Evolutionary conservation across 345 rosid genomes (phyloP), one percentile per base, ranked within the genome.

Genomic region (Dipteronia dyeriana): DNA sequence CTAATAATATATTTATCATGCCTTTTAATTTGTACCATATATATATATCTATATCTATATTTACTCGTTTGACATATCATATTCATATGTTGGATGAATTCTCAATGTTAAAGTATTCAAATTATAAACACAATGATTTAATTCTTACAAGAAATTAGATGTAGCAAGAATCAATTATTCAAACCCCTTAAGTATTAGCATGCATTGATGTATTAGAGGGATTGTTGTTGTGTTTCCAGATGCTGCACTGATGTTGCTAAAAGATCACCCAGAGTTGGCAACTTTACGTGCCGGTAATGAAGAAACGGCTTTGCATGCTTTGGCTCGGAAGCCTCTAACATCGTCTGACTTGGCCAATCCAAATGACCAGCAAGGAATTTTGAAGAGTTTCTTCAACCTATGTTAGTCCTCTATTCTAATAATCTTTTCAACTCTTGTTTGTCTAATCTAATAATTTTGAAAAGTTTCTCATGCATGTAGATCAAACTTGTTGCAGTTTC

Each of bases 231-330:
- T 34, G 38, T 34, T 56, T 9, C 4, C 20, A 79, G 81, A 79
- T 57, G 14, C 68, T 59, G 81, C 78, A 9, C 8, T 66, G 67
- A 6, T 43, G 9, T 17, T 79, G 59, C 56, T 79, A 9, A 26
- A 22, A 8, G 17, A 68, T 1, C 54, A 68, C 56, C 73, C 19
- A 14, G n/a, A 59, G 9, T 70, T 39, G 56, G 75, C 66, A 17
- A 8, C 26, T n/a, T 4, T 1, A 16, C 34, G 26, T 6, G 54
- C 20, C 61, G 20, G 16, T 14, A 63, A 68, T 25, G 51, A 9
- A 6, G 71, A 47, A 53, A 79, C 75, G 43, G 82, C 79, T 13
- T 62, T 79, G 56, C 75, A 75, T 49, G 75, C 75, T 41, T 51
- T 79, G 51, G 82, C 82, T 51, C 66, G 7, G 14, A 79, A 75